Conservation (phyloP, 768 basidiomycete species). For the Amanita thiersii region DNA sequence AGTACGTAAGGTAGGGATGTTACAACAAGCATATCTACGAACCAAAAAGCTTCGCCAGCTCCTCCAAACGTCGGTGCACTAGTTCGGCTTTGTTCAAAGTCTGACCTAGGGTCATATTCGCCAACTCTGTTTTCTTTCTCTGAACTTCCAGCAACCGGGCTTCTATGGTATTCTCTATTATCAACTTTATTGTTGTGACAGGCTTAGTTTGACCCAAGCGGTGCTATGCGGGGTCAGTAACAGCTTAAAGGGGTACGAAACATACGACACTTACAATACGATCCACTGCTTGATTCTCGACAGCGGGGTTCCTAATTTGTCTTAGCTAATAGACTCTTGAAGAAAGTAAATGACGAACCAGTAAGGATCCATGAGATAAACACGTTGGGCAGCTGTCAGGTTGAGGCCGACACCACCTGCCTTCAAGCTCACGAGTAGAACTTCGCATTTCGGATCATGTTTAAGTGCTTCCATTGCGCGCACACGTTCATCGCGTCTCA, state of each 20-base stretch:
- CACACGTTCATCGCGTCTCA: constrained; percentile 93
- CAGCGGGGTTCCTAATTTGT: constrained; percentile 78
- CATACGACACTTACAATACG: constrained; percentile 64
- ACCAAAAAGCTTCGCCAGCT: constrained; percentile 71
- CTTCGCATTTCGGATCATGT: constrained; percentile 84
- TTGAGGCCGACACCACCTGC: constrained; percentile 98
- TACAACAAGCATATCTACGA: constrained; percentile 24
- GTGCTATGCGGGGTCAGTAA: constrained; percentile 47
- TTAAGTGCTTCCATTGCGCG: constrained; percentile 91
- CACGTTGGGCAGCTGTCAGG: constrained; percentile 87
- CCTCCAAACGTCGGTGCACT: constrained; percentile 80
- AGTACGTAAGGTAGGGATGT: constrained; percentile 17
- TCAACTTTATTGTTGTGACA: constrained; percentile 86
- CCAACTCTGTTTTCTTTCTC: constrained; percentile 88
- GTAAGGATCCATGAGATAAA: constrained; percentile 96
- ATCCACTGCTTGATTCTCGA: constrained; percentile 97
- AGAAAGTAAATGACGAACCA: constrained; percentile 44
- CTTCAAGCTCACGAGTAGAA: constrained; percentile 90
- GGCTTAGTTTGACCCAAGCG: constrained; percentile 91
- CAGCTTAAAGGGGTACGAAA: background rate
- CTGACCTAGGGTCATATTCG: constrained; percentile 88
- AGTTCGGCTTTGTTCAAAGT: constrained; percentile 85
- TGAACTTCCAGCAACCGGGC: constrained; percentile 89
- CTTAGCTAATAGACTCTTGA: background rate
- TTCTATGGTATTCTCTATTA: constrained; percentile 94